phyloP scores from a whole-genome alignment of 768 basidiomycete genomes.

The Hysterangium stoloniferum region DNA sequence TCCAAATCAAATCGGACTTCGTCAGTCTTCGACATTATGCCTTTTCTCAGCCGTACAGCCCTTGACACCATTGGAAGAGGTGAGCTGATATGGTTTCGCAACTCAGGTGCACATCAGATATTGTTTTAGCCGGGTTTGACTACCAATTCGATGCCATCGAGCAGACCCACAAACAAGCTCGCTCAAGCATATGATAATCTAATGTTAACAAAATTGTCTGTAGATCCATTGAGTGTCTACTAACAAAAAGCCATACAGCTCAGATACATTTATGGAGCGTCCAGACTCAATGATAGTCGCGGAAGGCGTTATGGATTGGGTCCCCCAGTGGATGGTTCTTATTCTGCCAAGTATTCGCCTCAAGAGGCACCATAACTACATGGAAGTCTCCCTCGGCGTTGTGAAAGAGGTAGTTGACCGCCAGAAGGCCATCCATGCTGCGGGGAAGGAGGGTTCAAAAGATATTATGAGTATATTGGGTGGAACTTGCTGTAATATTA shows the following conservation, averaged over 20 bases:
- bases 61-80: constrained; percentile 26
- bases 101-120: too few relatives aligned
- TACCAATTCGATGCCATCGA: constrained; percentile 18
- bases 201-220: background rate
- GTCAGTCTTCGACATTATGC: constrained; percentile 16
- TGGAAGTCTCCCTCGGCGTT: constrained; percentile 19
- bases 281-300: constrained; percentile 17
- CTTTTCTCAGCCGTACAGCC: constrained; percentile 19
- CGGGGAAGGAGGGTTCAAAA: constrained; percentile 18
- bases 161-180: background rate
- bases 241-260: background rate
- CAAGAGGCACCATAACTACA: constrained; percentile 22
- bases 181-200: background rate
- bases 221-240: background rate
- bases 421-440: constrained; percentile 17
- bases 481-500: constrained; percentile 2
- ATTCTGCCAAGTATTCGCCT: constrained; percentile 24
- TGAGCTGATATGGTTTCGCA: too few relatives aligned
- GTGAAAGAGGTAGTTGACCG: constrained; percentile 18
- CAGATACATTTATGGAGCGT: background rate
- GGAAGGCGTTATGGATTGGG: constrained; percentile 22
- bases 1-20: constrained; percentile 4
- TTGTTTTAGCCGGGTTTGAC: constrained; percentile 17
- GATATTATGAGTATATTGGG: constrained; percentile 29
- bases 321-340: constrained; percentile 21